Conservation (phyloP, 2,329 filamentous ascomycete genomes). For the Xylariaceae sp. region DNA sequence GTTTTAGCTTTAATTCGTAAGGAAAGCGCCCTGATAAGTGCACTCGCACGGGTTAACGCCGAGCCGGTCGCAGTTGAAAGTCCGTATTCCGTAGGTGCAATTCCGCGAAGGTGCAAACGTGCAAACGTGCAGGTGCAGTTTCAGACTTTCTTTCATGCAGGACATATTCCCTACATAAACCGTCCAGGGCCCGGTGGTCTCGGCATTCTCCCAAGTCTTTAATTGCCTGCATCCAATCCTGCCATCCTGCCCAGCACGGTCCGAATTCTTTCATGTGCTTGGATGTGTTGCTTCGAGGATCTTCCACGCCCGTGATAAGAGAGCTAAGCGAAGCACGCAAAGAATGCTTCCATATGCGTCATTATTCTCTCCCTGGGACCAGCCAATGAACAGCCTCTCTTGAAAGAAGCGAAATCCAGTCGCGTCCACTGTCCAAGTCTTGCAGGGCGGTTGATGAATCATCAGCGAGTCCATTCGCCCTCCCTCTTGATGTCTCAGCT, state of each 20-base stretch:
- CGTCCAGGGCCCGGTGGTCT: neutral
- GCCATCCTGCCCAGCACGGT: neutral
- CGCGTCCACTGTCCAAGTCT: conserved; percentile 5
- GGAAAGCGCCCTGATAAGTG: no score
- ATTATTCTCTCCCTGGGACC: conserved; percentile 5
- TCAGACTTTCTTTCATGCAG: neutral
- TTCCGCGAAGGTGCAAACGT: no score
- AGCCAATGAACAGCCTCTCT: conserved; percentile 6
- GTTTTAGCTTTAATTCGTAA: neutral
- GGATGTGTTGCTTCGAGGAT: neutral
- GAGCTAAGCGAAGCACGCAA: conserved; percentile 13
- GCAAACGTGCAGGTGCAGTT: no score
- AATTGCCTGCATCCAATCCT: neutral
- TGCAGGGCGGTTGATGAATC: conserved; percentile 10
- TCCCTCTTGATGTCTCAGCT: conserved; percentile 6
- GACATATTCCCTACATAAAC: neutral
- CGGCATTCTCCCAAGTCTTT: neutral
- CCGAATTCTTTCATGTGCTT: neutral
- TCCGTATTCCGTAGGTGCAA: neutral
- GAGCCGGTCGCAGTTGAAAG: no score
- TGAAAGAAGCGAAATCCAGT: conserved; percentile 9
- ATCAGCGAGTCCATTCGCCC: conserved; percentile 11
- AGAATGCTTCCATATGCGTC: conserved; percentile 17
- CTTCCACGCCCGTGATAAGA: neutral
- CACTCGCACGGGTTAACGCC: no score